Percentiles rank a stretch among this genome's conserved stretches.
Conservation (phyloP, 495 filamentous ascomycete genomes). For the Xylaria longipes region DNA sequence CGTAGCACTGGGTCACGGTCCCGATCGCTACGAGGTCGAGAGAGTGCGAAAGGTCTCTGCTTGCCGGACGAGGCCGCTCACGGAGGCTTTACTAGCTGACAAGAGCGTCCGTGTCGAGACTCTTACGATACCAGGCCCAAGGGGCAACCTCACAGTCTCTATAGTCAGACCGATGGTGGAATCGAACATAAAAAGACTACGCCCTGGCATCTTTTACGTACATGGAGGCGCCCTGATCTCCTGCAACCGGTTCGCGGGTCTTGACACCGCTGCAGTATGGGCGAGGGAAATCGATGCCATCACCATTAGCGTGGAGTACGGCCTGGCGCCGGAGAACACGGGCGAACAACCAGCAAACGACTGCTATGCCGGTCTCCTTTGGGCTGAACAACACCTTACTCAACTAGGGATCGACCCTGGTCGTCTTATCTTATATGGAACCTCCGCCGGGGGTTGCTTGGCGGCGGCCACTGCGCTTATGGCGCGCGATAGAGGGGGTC, state of each 20-base stretch:
- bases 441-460: constrained; percentile 46
- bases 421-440: constrained; percentile 43
- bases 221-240: constrained; percentile 41
- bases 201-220: constrained; percentile 41
- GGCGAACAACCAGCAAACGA: constrained; percentile 39
- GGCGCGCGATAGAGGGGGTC: constrained; percentile 41
- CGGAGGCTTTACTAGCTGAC: constrained; percentile 38
- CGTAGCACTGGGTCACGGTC: constrained; percentile 33
- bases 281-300: constrained; percentile 40
- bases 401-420: constrained; percentile 42
- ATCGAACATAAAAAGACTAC: constrained; percentile 25
- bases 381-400: constrained; percentile 35
- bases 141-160: constrained; percentile 35
- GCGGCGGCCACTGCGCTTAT: constrained; percentile 43
- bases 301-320: constrained; percentile 45
- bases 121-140: constrained; percentile 35
- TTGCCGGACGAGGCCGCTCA: constrained; percentile 38
- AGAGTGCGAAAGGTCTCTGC: constrained; percentile 39
- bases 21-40: constrained; percentile 41
- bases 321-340: constrained; percentile 43
- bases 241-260: constrained; percentile 40
- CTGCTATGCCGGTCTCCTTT: constrained; percentile 39
- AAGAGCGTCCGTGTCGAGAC: constrained; percentile 40
- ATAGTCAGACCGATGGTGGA: constrained; percentile 35
- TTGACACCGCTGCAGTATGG: constrained; percentile 42